phyloP scores from a whole-genome alignment of 495 filamentous ascomycete species.

The Trichoderma reesei region DNA sequence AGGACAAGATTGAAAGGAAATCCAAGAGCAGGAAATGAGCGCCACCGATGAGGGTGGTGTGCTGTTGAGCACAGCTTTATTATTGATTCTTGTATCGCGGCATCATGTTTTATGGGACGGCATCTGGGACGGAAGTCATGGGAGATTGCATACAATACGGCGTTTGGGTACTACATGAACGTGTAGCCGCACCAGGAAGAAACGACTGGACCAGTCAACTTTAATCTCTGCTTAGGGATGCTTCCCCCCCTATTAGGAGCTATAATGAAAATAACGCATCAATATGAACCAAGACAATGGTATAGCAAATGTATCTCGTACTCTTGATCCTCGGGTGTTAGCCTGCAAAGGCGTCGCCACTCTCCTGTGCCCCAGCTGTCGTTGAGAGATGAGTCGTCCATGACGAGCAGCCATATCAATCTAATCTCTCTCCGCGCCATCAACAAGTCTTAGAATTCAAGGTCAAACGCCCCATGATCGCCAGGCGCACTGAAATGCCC shows the following conservation, averaged over 20 bases:
- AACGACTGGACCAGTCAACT: background rate
- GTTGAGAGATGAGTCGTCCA: background rate
- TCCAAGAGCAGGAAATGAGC: conserved; percentile 27
- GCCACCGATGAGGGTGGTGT: background rate
- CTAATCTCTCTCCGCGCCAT: background rate
- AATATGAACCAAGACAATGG: too few species aligned
- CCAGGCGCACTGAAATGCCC: background rate
- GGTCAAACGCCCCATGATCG: background rate
- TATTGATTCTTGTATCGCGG: background rate
- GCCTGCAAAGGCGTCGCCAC: too few species aligned
- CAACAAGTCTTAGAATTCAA: background rate
- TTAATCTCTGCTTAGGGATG: background rate
- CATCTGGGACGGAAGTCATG: background rate
- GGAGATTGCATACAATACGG: background rate
- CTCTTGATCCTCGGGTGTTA: too few species aligned
- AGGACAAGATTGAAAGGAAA: conserved; percentile 53
- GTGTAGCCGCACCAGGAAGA: background rate
- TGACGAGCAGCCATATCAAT: background rate
- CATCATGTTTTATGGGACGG: background rate
- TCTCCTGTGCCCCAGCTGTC: too few species aligned
- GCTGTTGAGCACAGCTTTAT: background rate
- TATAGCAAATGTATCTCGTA: too few species aligned
- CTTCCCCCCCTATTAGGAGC: background rate
- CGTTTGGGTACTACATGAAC: conserved; percentile 11
- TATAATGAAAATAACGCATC: too few species aligned